Base-by-base conservation (phyloP, 352 stramenopile species). In the Phytophthora multivora region DNA sequence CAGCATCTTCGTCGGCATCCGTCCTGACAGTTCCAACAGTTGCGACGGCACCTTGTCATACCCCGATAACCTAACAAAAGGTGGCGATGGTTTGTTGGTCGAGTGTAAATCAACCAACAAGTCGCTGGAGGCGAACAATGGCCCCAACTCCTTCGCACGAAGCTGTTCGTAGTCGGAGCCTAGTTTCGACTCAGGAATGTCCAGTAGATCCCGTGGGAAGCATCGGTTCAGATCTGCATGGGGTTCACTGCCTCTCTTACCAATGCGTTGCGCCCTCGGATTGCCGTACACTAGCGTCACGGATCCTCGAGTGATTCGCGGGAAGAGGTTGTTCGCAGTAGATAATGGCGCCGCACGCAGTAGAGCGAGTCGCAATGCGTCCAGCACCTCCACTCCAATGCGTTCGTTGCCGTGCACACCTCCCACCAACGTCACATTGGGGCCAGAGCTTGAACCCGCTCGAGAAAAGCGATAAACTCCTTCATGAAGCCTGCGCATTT, bases 401-500 rank as follows among this genome's bases (percentile, higher is more conserved):
- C 79, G 77, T 63, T 91, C 80, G 69, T 93, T 93, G 56, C 84
- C 82, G 43, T 91, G 84, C 25, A 93, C 80, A 40, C 80, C 80
- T 26, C 82, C 82, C 23, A 89, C 53, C 36, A 91, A 55, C 21
- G 75, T 84, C 63, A 93, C 85, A 61, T 69, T 73, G 18, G 79
- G 77, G 0, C 69, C 75, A 26, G 36, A 11, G 11, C 5, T 30
- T 19, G 23, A 25, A 15, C 56, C 52, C 21, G 30, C 26, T 21
- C 51, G 35, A 57, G 56, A 55, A 67, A 90, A 90, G 26, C 66
- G 69, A 52, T 74, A 81, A 62, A 90, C 72, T 26, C 77, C 72
- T 16, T 83, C 52, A 7, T 59, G 58, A 18, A 86, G 65, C 13
- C 62, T 74, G 25, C 61, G 19, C 42, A 57, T 47, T 23, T 11